Evolutionary conservation across 1,139 yeast genomes (phyloP).

Genomic region (Candida sp.): DNA sequence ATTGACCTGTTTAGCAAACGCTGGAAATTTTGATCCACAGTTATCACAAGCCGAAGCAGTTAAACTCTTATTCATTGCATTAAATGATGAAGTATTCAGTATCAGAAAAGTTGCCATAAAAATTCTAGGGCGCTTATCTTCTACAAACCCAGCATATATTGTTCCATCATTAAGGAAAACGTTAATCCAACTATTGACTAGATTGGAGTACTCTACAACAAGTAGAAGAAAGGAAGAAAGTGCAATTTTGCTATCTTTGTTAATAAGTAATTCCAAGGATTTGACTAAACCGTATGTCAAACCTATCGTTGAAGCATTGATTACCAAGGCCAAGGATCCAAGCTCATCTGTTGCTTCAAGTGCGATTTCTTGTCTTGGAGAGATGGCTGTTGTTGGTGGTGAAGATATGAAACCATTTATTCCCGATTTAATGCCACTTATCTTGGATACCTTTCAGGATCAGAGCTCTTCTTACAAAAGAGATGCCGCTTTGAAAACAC

Average conservation of each 20-base stretch:
- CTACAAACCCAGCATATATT: slow-evolving; percentile 91
- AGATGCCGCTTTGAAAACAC: slow-evolving; percentile 83
- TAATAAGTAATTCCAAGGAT: slow-evolving; percentile 76
- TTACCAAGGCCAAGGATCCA: slow-evolving; percentile 72
- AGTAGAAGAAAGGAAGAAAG: slow-evolving; percentile 85
- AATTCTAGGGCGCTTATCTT: slow-evolving; percentile 79
- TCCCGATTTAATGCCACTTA: slow-evolving; percentile 77
- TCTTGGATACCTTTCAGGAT: slow-evolving; percentile 86
- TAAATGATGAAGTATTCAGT: slow-evolving; percentile 86
- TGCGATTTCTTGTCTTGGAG: slow-evolving; percentile 88
- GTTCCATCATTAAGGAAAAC: slow-evolving; percentile 90
- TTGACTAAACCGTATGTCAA: slow-evolving; percentile 86
- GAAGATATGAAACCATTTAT: slow-evolving; percentile 76
- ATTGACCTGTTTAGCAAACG: slow-evolving; percentile 57
- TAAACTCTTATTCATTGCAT: slow-evolving; percentile 76
- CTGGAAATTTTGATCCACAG: slow-evolving; percentile 82
- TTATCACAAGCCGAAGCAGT: slow-evolving; percentile 93
- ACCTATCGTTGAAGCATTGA: slow-evolving; percentile 79
- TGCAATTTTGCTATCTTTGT: slow-evolving; percentile 67
- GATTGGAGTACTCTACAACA: slow-evolving; percentile 75
- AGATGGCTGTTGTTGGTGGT: slow-evolving; percentile 83
- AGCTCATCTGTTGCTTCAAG: slow-evolving; percentile 83
- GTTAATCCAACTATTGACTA: slow-evolving; percentile 78
- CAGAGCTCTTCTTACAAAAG: slow-evolving; percentile 84
- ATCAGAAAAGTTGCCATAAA: slow-evolving; percentile 77